Evolutionary conservation across 2,329 filamentous ascomycete species (phyloP).

Genomic region (Colletotrichum camelliae): DNA sequence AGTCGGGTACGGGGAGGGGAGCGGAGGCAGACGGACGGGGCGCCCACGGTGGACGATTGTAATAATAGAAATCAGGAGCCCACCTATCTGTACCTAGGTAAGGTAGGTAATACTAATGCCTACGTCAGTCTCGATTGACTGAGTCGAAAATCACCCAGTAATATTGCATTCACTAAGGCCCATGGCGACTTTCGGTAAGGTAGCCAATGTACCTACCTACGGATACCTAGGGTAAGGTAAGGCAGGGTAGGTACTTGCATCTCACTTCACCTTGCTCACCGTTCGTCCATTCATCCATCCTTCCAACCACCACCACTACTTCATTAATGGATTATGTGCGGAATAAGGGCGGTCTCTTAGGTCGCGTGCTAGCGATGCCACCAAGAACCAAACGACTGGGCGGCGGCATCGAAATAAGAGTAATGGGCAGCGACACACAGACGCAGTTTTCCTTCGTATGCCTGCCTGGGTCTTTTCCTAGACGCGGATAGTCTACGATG

Average conservation of each 20-base stretch:
- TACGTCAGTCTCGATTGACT: conserved; percentile 7
- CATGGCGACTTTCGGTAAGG: background rate
- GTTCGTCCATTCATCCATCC: background rate
- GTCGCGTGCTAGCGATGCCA: background rate
- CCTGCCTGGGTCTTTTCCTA: background rate
- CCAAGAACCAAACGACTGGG: background rate
- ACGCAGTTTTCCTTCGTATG: background rate
- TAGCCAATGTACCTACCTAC: background rate
- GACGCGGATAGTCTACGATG: background rate
- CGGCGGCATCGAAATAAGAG: background rate
- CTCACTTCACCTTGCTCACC: background rate
- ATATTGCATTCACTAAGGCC: background rate
- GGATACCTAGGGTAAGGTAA: too few species aligned
- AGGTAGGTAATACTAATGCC: background rate
- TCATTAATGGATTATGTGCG: background rate
- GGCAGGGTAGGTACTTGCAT: background rate
- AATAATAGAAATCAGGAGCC: conserved; percentile 18
- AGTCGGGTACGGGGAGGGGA: background rate
- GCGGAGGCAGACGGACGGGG: background rate
- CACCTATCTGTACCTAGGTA: too few species aligned
- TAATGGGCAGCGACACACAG: background rate
- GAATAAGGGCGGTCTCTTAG: background rate
- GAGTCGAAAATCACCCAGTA: background rate
- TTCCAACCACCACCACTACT: background rate
- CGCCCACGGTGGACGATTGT: background rate